Evolutionary conservation across 768 basidiomycete species (phyloP).

Genomic region (Arthromyces matolae): DNA sequence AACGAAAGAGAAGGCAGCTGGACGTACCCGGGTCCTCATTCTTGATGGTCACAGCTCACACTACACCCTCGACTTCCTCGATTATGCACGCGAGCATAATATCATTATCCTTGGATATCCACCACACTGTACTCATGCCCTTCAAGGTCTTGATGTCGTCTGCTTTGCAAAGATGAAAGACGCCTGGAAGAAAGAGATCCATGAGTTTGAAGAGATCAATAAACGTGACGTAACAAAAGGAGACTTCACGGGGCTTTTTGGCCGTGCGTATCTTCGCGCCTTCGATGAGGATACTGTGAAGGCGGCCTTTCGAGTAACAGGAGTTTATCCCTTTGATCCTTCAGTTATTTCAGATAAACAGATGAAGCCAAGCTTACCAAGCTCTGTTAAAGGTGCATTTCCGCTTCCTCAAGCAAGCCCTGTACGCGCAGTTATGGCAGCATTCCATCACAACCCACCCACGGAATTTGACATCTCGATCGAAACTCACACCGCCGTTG

Average conservation of each 20-base stretch:
- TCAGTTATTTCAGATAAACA: background rate
- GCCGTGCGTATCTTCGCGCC: background rate
- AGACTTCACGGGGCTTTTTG: constrained; percentile 1
- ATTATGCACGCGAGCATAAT: constrained; percentile 30
- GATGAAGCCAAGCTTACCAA: background rate
- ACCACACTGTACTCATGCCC: constrained; percentile 36
- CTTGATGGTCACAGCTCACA: too few species aligned
- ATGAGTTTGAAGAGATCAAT: constrained; percentile 20
- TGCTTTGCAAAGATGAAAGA: constrained; percentile 39
- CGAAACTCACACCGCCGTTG: too few species aligned
- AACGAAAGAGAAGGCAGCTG: constrained; percentile 34
- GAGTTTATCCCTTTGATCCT: background rate
- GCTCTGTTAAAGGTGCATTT: background rate
- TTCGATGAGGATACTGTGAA: background rate
- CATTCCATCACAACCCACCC: background rate
- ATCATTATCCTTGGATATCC: constrained; percentile 38
- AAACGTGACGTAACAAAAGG: constrained; percentile 21
- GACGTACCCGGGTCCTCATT: constrained; percentile 26
- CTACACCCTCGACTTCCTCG: constrained; percentile 28
- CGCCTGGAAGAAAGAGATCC: constrained; percentile 15
- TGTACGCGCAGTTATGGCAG: background rate
- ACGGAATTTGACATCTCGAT: background rate
- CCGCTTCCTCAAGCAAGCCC: background rate
- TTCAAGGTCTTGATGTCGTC: constrained; percentile 43
- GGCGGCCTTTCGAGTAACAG: background rate